Evolutionary conservation across 495 filamentous ascomycete genomes (phyloP).

Genomic region (Gamarada debralockiae): DNA sequence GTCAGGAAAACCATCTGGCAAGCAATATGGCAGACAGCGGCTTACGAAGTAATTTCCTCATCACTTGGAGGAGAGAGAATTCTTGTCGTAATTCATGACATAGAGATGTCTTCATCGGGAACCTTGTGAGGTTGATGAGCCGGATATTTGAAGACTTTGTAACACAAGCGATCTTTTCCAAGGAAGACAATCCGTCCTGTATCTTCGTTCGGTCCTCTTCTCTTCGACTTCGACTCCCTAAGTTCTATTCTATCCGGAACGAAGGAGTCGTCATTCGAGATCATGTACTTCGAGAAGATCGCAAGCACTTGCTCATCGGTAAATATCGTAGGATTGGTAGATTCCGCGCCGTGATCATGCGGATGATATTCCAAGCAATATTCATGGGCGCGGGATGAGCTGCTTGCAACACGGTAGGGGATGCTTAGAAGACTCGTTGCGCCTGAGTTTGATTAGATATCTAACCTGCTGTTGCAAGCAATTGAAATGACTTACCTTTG

Average conservation of each 20-base stretch:
- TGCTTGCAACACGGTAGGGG: slow-evolving; percentile 10
- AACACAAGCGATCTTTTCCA: slow-evolving; percentile 36
- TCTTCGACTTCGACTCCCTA: slow-evolving; percentile 6
- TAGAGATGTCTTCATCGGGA: slow-evolving; percentile 17
- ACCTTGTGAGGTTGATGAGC: neutral
- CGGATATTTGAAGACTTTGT: slow-evolving; percentile 30
- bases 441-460: slow-evolving; percentile 18
- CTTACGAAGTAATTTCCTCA: too few species aligned
- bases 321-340: slow-evolving; percentile 18
- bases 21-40: too few species aligned
- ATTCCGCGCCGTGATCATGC: slow-evolving; percentile 16
- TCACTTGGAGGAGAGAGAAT: too few species aligned
- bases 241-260: slow-evolving; percentile 44
- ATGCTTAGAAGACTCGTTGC: slow-evolving; percentile 20
- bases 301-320: slow-evolving; percentile 13
- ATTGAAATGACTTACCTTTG: slow-evolving; percentile 27
- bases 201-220: slow-evolving; percentile 31
- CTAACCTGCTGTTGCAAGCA: neutral
- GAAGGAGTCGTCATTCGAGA: slow-evolving; percentile 34
- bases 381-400: neutral
- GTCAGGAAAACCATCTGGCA: too few species aligned
- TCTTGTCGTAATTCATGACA: slow-evolving; percentile 12
- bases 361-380: slow-evolving; percentile 8
- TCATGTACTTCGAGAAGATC: slow-evolving; percentile 11
- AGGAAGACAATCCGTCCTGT: slow-evolving; percentile 41